Conservation (phyloP, 768 basidiomycete species). For the Mycena albidolilacea region DNA sequence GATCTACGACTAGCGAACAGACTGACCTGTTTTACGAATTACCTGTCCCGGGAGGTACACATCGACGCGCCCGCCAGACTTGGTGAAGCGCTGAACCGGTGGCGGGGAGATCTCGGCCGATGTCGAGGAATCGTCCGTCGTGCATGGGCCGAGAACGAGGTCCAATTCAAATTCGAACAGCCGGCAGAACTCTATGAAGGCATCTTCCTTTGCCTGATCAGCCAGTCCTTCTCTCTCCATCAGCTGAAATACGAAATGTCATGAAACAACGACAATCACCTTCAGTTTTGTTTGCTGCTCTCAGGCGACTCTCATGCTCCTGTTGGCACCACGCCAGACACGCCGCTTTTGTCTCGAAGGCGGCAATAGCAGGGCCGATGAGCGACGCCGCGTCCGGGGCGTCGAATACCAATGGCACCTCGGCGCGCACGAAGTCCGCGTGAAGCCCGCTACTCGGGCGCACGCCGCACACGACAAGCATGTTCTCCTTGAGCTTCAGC, state of each 20-base stretch:
- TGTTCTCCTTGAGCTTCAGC: background rate
- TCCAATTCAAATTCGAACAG: conserved; percentile 7
- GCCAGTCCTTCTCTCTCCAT: background rate
- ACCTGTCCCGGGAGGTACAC: background rate
- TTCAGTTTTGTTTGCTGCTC: no score
- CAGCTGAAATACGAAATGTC: background rate
- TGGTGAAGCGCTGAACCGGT: no score
- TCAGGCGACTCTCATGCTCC: background rate
- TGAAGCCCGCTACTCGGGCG: conserved; percentile 9
- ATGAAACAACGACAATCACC: no score
- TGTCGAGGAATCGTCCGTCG: background rate
- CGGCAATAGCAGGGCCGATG: background rate
- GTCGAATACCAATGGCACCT: conserved; percentile 6
- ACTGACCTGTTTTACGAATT: background rate
- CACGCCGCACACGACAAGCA: conserved; percentile 19
- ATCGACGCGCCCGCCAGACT: background rate
- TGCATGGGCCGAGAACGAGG: background rate
- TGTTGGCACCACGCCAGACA: conserved; percentile 18
- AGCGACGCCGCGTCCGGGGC: background rate
- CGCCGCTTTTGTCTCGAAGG: background rate
- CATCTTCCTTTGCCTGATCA: background rate
- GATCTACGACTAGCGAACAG: no score
- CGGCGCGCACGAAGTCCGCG: conserved; percentile 25
- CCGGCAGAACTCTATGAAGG: conserved; percentile 3
- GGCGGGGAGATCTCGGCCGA: no score